A percentile compares a stretch with the other conserved stretches of the same genome.
Evolutionary conservation across 2,329 filamentous ascomycete genomes (phyloP).

Genomic region (Malbranchea cinnamomea): DNA sequence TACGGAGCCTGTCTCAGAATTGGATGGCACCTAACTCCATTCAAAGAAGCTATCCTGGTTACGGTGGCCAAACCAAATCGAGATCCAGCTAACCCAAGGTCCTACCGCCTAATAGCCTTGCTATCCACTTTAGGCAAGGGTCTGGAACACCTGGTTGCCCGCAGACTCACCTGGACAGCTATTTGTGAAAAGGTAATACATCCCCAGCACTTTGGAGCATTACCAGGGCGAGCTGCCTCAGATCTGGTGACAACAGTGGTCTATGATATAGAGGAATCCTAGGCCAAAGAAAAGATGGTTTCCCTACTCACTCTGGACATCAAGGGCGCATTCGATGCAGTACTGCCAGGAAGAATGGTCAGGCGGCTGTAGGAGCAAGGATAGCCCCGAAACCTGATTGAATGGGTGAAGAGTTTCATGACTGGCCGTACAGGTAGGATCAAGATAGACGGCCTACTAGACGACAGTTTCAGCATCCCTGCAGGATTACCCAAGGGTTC

Average conservation of each 20-base stretch:
- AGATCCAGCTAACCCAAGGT: slow-evolving; percentile 9
- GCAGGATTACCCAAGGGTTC: slow-evolving; percentile 3
- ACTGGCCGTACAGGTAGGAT: background rate
- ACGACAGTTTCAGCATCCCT: background rate
- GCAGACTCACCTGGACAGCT: slow-evolving; percentile 11
- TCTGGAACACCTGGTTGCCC: slow-evolving; percentile 14
- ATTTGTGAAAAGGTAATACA: slow-evolving; percentile 12
- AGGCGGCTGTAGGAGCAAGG: slow-evolving; percentile 2
- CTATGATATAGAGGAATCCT: slow-evolving; percentile 3
- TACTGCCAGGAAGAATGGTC: slow-evolving; percentile 4
- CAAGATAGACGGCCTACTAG: background rate
- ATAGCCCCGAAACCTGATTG: slow-evolving; percentile 1
- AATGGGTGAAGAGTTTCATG: slow-evolving; percentile 4
- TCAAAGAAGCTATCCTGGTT: slow-evolving; percentile 12
- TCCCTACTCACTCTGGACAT: slow-evolving; percentile 7
- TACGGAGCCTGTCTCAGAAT: slow-evolving; percentile 10
- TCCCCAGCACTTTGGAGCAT: slow-evolving; percentile 11
- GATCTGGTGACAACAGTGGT: slow-evolving; percentile 2
- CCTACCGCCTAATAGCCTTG: slow-evolving; percentile 15
- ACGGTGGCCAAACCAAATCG: slow-evolving; percentile 14
- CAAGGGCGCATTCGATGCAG: slow-evolving; percentile 7
- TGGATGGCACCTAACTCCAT: slow-evolving; percentile 12
- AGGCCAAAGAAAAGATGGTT: background rate
- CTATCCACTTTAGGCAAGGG: slow-evolving; percentile 16
- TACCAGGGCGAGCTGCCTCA: slow-evolving; percentile 7